Base-by-base conservation (phyloP, 108 stramenopile genomes). In the Parietichytrium sp. region DNA sequence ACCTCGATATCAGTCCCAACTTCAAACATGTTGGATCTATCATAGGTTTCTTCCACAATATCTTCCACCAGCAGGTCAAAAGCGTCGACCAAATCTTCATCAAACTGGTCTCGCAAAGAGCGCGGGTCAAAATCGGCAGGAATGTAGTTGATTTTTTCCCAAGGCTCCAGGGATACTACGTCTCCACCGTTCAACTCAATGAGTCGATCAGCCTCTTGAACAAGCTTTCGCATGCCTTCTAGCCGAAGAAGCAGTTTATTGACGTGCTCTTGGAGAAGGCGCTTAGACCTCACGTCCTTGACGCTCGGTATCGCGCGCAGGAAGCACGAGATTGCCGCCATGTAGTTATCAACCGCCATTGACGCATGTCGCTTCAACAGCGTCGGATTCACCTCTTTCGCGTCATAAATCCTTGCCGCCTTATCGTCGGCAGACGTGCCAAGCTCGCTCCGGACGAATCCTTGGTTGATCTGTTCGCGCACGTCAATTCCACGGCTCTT, bases 371-470 rank as follows among this genome's bases (percentile, higher is more conserved):
- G 6, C 61, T 45, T n/a, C 33, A 72, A 42, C 2, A 72, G 61
- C 10, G 61, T 8, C 33, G 61, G 61, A 23, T 23, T 45, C 38
- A 72, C 45, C 61, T 72, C 61, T 8, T 33, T 33, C 38, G 61
- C 61, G n/a, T 72, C 61, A 42, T 72, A 72, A 6, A 72, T 27
- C 20, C 61, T 16, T 23, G 38, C 10, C 29, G 61, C 61, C 61
- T 72, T 72, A 42, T 72, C 61, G 42, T 72, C 61, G 61, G 61
- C 33, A 42, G 45, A 33, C 29, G 61, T 72, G 61, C 61, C 61
- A 7, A 72, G 61, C 61, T 72, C 61, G 20, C 38, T 45, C 38
- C 61, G 61, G 38, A 72, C 61, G 42, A 72, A 72, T 23, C 61
- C 61, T 42, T 72, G 61, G 61, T 72, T 72, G 42, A 72, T 72